Conservation (phyloP, 306 rosid genomes). For the Ormosia semicastrata region DNA sequence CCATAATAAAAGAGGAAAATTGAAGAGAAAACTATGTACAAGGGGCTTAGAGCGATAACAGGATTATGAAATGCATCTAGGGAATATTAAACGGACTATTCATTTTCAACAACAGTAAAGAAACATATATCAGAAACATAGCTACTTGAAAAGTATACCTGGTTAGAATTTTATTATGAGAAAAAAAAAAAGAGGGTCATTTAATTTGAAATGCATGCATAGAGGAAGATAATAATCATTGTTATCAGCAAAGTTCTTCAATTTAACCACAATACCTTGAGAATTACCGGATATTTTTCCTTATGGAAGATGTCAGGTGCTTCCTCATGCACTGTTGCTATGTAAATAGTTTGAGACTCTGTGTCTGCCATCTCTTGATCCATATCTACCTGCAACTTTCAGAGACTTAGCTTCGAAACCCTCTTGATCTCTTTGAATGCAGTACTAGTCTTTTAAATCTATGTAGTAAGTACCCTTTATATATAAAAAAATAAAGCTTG, state of each 20-base stretch:
- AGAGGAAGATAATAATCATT: background rate
- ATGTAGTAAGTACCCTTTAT: background rate
- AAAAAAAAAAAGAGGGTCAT: background rate
- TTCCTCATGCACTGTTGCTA: background rate
- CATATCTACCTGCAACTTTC: constrained; percentile 23
- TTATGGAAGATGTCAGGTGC: constrained; percentile 29
- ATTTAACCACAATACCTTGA: constrained; percentile 43
- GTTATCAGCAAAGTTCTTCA: background rate
- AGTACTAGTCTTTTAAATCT: background rate
- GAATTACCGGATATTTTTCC: constrained; percentile 36
- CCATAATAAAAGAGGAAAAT: background rate
- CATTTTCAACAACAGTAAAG: background rate
- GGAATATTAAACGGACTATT: background rate
- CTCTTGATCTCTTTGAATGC: constrained; percentile 1
- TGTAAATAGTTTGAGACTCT: constrained; percentile 40
- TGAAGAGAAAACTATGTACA: background rate
- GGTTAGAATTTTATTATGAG: background rate
- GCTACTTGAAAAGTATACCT: background rate
- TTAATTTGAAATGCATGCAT: background rate
- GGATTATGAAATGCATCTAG: background rate
- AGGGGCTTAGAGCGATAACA: too few relatives aligned
- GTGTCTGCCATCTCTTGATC: constrained; percentile 44
- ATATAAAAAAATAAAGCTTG: background rate
- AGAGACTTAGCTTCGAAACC: background rate
- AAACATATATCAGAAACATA: background rate